These are phyloP conservation scores for Apiospora malaysiana DNA, from an alignment of 2,329 filamentous ascomycete species.

Conservation along the genomic window DNA sequence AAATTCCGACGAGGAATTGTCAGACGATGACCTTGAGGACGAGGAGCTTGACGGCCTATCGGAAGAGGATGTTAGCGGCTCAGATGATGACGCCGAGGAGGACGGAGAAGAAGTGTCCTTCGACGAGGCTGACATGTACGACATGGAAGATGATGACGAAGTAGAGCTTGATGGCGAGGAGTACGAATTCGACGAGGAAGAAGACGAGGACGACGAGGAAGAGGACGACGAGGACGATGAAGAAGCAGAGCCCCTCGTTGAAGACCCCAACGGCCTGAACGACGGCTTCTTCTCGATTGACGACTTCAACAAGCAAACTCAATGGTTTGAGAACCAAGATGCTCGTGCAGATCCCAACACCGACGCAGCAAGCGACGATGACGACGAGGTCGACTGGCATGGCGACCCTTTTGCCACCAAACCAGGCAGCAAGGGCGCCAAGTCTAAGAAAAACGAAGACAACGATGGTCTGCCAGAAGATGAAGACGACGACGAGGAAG, in stretches of 20 bases:
- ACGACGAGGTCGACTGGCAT: conserved; percentile 89
- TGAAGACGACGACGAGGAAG: conserved; percentile 62
- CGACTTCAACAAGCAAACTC: conserved; percentile 93
- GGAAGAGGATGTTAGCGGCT: conserved; percentile 38
- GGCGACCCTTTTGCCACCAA: conserved; percentile 69
- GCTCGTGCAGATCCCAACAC: conserved; percentile 76
- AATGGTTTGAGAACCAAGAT: conserved; percentile 88
- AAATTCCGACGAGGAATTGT: conserved; percentile 32
- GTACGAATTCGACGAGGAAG: conserved; percentile 46
- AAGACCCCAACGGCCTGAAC: conserved; percentile 86
- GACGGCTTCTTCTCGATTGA: conserved; percentile 99
- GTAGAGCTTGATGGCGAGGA: conserved; percentile 42
- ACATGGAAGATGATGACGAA: conserved; percentile 38
- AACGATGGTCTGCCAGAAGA: conserved; percentile 43
- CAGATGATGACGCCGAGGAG: conserved; percentile 43
- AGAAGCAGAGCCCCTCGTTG: conserved; percentile 61
- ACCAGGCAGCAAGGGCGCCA: conserved; percentile 30
- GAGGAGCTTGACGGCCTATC: conserved; percentile 43
- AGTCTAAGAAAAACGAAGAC: conserved; percentile 46
- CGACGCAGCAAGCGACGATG: conserved; percentile 79
- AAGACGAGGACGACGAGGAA: conserved; percentile 46
- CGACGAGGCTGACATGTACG: conserved; percentile 40
- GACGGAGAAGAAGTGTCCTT: conserved; percentile 40
- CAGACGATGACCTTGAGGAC: conserved; percentile 37
- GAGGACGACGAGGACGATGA: conserved; percentile 58